These are phyloP conservation scores for Eudorina sp. DNA, from an alignment of 139 green algal genomes.

Conservation along the genomic window DNA sequence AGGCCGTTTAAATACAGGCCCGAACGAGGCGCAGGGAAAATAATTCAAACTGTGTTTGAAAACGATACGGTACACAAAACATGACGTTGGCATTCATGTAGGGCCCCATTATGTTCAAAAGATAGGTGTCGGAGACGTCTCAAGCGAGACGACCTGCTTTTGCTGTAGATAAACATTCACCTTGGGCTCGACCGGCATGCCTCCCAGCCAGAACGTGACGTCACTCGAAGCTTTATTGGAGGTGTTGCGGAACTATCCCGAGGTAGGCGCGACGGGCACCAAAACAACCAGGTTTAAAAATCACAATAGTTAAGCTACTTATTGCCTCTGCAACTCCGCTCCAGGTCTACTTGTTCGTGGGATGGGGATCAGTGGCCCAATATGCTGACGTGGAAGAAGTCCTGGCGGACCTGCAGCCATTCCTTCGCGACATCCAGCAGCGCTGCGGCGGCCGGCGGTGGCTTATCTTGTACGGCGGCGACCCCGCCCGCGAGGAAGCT, in stretches of 20 bases:
- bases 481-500: background rate
- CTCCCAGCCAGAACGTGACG: no score
- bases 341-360: background rate
- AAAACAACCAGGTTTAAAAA: background rate
- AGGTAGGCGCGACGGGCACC: background rate
- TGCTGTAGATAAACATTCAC: no score
- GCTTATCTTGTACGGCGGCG: background rate
- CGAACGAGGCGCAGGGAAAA: no score
- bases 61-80: no score
- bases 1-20: no score
- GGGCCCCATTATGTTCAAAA: no score
- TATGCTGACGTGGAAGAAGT: background rate
- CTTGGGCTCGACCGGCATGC: no score
- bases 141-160: no score
- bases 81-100: no score
- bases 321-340: no score
- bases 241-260: background rate
- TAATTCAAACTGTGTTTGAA: no score
- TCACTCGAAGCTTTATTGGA: background rate
- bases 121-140: no score
- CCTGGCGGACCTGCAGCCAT: background rate
- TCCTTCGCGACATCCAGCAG: background rate
- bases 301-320: background rate
- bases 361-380: background rate
- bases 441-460: background rate